Conservation (phyloP, 495 filamentous ascomycete genomes). For the Bathelium albidoporum region DNA sequence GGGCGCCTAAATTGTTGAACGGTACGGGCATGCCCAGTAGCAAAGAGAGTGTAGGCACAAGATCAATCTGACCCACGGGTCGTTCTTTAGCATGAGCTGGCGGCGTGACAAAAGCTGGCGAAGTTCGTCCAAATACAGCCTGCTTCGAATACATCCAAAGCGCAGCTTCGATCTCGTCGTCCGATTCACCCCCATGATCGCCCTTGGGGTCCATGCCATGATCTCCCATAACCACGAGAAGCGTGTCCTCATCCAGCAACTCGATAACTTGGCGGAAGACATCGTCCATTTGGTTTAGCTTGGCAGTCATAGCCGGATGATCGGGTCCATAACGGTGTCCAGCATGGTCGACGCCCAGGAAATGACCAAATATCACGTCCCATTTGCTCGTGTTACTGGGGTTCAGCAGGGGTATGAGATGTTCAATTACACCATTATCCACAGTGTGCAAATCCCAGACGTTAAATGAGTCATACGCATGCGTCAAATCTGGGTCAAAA, state of each 20-base stretch:
- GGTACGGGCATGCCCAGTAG: conserved; percentile 87
- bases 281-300: conserved; percentile 82
- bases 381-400: conserved; percentile 55
- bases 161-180: conserved; percentile 88
- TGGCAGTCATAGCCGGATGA: conserved; percentile 81
- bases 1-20: conserved; percentile 92
- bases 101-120: conserved; percentile 47
- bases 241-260: conserved; percentile 68
- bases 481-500: conserved; percentile 75
- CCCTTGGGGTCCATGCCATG: conserved; percentile 98
- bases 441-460: conserved; percentile 97
- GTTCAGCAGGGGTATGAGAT: conserved; percentile 75
- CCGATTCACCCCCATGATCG: conserved; percentile 92
- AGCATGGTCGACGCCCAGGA: conserved; percentile 92
- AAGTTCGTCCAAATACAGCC: conserved; percentile 66
- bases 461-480: conserved; percentile 90
- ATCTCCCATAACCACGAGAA: conserved; percentile 93
- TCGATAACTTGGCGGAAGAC: conserved; percentile 63
- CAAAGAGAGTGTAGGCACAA: conserved; percentile 83
- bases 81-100: conserved; percentile 67
- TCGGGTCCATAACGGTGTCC: conserved; percentile 93
- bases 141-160: conserved; percentile 97
- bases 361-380: conserved; percentile 90
- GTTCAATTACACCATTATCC: conserved; percentile 88
- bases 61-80: conserved; percentile 86